These are phyloP conservation scores for Escallonia rubra DNA, from an alignment of 129 eudicot species.

Conservation along the genomic window DNA sequence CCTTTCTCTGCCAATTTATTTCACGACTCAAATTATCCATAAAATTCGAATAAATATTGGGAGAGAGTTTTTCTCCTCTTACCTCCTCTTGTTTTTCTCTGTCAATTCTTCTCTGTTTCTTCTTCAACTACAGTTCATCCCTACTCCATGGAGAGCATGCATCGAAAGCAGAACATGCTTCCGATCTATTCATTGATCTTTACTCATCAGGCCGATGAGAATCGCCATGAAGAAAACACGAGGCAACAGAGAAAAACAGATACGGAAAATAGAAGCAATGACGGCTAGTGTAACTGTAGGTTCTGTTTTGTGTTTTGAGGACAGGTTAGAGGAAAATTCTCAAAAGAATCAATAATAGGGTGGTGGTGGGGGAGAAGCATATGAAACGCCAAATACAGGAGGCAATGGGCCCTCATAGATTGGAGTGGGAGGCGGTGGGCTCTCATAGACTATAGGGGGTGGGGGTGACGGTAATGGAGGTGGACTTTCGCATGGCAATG, in stretches of 20 bases:
- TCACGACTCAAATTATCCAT: slow-evolving; percentile 61
- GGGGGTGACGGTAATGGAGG: slow-evolving; percentile 13
- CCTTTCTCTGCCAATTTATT: slow-evolving; percentile 58
- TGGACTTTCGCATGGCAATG: slow-evolving; percentile 1
- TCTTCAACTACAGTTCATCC: neutral
- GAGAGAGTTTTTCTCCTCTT: slow-evolving; percentile 44
- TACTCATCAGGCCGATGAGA: slow-evolving; percentile 31
- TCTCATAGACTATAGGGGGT: slow-evolving; percentile 47
- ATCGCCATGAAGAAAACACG: neutral
- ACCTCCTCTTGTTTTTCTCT: slow-evolving; percentile 23
- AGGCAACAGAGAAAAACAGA: slow-evolving; percentile 13
- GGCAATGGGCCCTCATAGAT: slow-evolving; percentile 70
- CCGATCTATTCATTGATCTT: neutral
- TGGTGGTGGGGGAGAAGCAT: slow-evolving; percentile 86
- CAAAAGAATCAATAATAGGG: slow-evolving; percentile 85
- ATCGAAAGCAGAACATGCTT: neutral
- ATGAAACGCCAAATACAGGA: slow-evolving; percentile 56
- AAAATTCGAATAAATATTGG: slow-evolving; percentile 50
- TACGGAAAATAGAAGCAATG: slow-evolving; percentile 13
- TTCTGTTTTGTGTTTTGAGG: slow-evolving; percentile 20
- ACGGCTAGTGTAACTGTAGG: slow-evolving; percentile 21
- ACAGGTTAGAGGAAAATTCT: slow-evolving; percentile 31
- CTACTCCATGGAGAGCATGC: neutral
- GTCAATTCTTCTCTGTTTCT: slow-evolving; percentile 12
- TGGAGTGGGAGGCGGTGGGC: slow-evolving; percentile 49